These are phyloP conservation scores for Agaricales sp. DNA, from an alignment of 1,284 basidiomycete species.

Conservation along the genomic window DNA sequence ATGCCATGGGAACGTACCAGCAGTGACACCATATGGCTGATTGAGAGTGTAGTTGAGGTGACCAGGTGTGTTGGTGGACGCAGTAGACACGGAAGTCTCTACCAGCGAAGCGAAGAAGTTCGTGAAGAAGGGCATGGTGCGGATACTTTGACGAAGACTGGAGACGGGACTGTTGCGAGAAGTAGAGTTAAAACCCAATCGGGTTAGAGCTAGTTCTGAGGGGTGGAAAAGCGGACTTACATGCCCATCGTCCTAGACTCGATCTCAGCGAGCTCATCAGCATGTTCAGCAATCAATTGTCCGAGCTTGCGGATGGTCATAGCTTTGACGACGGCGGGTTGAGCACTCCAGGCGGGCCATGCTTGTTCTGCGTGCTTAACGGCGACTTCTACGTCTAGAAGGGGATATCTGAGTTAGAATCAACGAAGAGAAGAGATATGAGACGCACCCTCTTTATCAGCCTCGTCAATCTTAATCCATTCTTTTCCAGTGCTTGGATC, in stretches of 20 bases:
- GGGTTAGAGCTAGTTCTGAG: too few relatives aligned
- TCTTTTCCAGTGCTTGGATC: slow-evolving; percentile 2
- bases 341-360: slow-evolving; percentile 4
- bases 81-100: background rate
- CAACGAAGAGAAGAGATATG: background rate
- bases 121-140: background rate
- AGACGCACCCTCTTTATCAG: background rate
- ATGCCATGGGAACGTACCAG: background rate
- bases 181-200: too few relatives aligned
- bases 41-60: slow-evolving; percentile 1
- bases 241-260: slow-evolving; percentile 1
- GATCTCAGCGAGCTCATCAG: slow-evolving; percentile 1
- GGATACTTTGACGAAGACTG: too few relatives aligned
- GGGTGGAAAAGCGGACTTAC: too few relatives aligned
- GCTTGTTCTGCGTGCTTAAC: slow-evolving; percentile 3
- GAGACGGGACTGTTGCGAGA: too few relatives aligned
- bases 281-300: background rate
- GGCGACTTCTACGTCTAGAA: slow-evolving; percentile 3
- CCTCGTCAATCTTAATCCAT: slow-evolving; percentile 1
- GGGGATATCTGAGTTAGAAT: too few relatives aligned
- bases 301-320: background rate
- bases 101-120: slow-evolving; percentile 1
- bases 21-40: slow-evolving; percentile 6
- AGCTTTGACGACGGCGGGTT: background rate
- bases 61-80: slow-evolving; percentile 3